Evolutionary conservation across 805 yeast genomes (phyloP).

Genomic region (Saccharomyces cerevisiae): DNA sequence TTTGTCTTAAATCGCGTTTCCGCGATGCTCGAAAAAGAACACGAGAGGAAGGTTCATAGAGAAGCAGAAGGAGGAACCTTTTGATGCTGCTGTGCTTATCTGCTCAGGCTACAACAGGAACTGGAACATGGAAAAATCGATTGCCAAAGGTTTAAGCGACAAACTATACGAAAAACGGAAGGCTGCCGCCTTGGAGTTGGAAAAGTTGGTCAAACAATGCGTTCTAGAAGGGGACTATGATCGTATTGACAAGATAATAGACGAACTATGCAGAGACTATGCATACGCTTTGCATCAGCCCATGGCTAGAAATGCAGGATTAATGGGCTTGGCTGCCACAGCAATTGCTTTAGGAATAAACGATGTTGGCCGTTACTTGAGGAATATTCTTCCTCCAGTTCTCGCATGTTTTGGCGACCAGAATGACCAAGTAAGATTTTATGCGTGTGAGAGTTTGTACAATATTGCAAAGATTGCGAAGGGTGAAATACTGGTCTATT

Average conservation of each 20-base stretch:
- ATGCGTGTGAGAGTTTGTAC: slow-evolving; percentile 92
- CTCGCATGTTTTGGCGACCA: slow-evolving; percentile 94
- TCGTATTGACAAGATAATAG: slow-evolving; percentile 45
- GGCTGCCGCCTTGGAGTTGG: slow-evolving; percentile 70
- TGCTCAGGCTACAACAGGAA: background rate
- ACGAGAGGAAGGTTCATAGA: background rate
- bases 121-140: slow-evolving; percentile 44
- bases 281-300: slow-evolving; percentile 81
- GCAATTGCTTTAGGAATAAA: slow-evolving; percentile 84
- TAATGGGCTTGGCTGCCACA: slow-evolving; percentile 91
- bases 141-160: slow-evolving; percentile 62
- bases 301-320: slow-evolving; percentile 87
- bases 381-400: slow-evolving; percentile 84
- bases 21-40: background rate
- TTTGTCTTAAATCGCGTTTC: background rate
- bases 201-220: slow-evolving; percentile 65
- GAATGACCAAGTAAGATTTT: slow-evolving; percentile 92
- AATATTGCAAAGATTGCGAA: slow-evolving; percentile 94
- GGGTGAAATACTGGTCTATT: slow-evolving; percentile 84
- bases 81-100: background rate
- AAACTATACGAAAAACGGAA: slow-evolving; percentile 71
- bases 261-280: slow-evolving; percentile 66
- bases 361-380: slow-evolving; percentile 76
- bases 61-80: background rate
- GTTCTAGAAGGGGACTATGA: slow-evolving; percentile 24